A percentile compares a stretch with the other conserved stretches of the same genome.
Conservation (phyloP, 306 rosid species). For the Cucurbita argyrosperma region DNA sequence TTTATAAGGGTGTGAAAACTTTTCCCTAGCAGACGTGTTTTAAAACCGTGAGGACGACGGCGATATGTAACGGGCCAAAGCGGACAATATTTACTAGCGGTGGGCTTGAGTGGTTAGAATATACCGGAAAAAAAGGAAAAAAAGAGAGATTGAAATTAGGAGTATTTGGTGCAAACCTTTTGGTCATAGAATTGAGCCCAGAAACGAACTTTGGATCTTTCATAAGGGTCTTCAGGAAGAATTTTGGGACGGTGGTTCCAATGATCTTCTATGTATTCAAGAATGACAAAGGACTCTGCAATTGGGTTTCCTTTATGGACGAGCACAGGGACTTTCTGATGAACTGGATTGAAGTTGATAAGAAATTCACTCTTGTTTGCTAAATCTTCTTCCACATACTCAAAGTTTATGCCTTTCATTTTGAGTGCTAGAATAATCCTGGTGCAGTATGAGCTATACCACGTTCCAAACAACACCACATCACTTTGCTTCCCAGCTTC, state of each 20-base stretch:
- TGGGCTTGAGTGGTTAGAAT: no score
- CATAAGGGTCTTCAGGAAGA: slow-evolving; percentile 22
- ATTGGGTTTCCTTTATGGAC: slow-evolving; percentile 23
- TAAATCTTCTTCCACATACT: slow-evolving; percentile 24
- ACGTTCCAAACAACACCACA: slow-evolving; percentile 22
- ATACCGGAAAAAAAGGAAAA: background rate
- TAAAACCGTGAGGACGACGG: no score
- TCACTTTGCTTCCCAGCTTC: slow-evolving; percentile 9
- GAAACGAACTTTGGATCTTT: slow-evolving; percentile 23
- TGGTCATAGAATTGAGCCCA: slow-evolving; percentile 22
- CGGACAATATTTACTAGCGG: no score
- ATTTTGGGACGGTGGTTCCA: slow-evolving; percentile 23
- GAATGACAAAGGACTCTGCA: slow-evolving; percentile 21
- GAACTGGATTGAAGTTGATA: slow-evolving; percentile 23
- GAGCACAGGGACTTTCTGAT: slow-evolving; percentile 25
- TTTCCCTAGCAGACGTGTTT: no score
- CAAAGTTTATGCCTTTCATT: slow-evolving; percentile 30
- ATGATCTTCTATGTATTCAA: slow-evolving; percentile 27
- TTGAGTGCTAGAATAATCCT: slow-evolving; percentile 25
- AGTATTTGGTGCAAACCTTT: slow-evolving; percentile 1
- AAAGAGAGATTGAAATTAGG: background rate
- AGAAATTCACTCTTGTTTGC: slow-evolving; percentile 23
- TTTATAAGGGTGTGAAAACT: no score
- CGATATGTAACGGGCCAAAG: no score
- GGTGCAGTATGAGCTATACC: slow-evolving; percentile 8